A percentile compares a stretch with the other conserved stretches of the same genome.
phyloP scores from a whole-genome alignment of 2,329 filamentous ascomycete species.

The Acephala macrosclerotiorum region DNA sequence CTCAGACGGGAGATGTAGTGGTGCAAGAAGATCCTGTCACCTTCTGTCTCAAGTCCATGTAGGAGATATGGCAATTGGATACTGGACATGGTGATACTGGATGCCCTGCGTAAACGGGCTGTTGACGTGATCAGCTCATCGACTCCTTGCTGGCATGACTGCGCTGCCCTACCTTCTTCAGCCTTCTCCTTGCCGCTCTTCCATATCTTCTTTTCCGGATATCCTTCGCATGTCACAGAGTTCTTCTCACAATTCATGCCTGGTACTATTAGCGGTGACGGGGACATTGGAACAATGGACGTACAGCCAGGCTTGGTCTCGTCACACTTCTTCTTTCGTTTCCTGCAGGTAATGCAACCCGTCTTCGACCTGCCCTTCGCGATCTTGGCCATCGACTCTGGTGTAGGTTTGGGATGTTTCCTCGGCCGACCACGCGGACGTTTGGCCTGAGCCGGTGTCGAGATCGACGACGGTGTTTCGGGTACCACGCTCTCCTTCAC shows the following conservation, averaged over 20 bases:
- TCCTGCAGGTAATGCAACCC: conserved; percentile 72
- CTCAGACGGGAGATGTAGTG: conserved; percentile 85
- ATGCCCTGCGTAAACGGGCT: conserved; percentile 57
- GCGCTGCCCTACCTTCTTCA: conserved; percentile 64
- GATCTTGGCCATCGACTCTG: conserved; percentile 67
- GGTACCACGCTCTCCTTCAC: conserved; percentile 47
- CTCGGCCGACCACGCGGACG: conserved; percentile 80
- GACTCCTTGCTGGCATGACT: conserved; percentile 31
- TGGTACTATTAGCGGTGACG: conserved; percentile 45
- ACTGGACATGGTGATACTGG: conserved; percentile 52
- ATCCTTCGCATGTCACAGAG: conserved; percentile 89
- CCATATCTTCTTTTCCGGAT: conserved; percentile 87
- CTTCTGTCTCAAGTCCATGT: conserved; percentile 79
- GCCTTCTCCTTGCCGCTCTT: conserved; percentile 80
- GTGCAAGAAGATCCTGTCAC: conserved; percentile 82
- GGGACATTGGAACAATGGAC: conserved; percentile 40
- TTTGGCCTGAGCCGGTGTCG: conserved; percentile 49
- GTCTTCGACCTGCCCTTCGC: conserved; percentile 80
- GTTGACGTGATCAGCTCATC: conserved; percentile 40
- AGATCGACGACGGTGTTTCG: conserved; percentile 26
- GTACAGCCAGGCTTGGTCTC: conserved; percentile 72
- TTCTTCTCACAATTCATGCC: conserved; percentile 93
- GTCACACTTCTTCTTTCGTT: conserved; percentile 76
- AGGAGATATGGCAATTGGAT: conserved; percentile 73
- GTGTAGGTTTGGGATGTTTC: conserved; percentile 72